phyloP scores from a whole-genome alignment of 202 grass and related monocot species.

The Schoenoplectus triqueter region DNA sequence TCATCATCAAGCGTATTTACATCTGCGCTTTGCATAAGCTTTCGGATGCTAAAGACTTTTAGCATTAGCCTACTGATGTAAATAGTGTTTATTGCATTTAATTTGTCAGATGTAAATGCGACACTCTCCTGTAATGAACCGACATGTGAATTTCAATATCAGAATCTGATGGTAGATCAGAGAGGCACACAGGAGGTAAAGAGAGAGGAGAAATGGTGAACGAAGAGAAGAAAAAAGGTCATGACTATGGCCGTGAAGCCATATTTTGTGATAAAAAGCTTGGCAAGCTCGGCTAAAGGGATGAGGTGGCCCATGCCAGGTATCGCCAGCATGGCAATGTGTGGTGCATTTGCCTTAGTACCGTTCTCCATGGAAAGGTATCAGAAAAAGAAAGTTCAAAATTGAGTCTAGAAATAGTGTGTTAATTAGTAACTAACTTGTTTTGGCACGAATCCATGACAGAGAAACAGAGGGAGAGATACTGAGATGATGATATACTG shows the following conservation, averaged over 20 bases:
- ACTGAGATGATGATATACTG: too few relatives aligned
- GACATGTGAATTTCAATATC: slow-evolving; percentile 58
- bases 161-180: slow-evolving; percentile 45
- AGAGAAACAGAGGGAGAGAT: too few relatives aligned
- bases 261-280: slow-evolving; percentile 39
- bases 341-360: slow-evolving; percentile 23
- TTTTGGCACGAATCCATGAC: too few relatives aligned
- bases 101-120: too few relatives aligned
- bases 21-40: too few relatives aligned
- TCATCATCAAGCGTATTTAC: too few relatives aligned
- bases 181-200: slow-evolving; percentile 44
- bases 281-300: slow-evolving; percentile 55
- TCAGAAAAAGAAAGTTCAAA: not conserved
- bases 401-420: not conserved
- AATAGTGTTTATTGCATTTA: too few relatives aligned
- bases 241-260: slow-evolving; percentile 49
- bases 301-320: slow-evolving; percentile 83
- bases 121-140: too few relatives aligned
- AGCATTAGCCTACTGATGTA: too few relatives aligned
- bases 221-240: slow-evolving; percentile 45
- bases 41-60: too few relatives aligned
- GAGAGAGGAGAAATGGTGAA: slow-evolving; percentile 6
- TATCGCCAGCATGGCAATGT: slow-evolving; percentile 51
- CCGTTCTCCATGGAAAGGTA: slow-evolving; percentile 42
- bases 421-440: too few relatives aligned